A percentile compares a stretch with the other conserved stretches of the same genome.
These are phyloP conservation scores for Cyberlindnera maclurae DNA, from an alignment of 805 yeast species.

Conservation along the genomic window DNA sequence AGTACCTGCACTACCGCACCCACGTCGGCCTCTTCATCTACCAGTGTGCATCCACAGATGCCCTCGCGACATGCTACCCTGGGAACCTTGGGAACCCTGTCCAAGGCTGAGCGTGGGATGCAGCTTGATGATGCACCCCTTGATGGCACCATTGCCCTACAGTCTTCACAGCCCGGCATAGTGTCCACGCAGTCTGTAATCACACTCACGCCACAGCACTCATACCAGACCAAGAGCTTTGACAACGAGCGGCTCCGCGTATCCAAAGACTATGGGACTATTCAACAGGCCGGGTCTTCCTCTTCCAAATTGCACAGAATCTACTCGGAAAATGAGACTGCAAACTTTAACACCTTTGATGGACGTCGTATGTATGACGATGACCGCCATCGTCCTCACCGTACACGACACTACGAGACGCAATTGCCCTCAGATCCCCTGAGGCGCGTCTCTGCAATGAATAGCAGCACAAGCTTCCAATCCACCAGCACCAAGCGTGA, in stretches of 20 bases:
- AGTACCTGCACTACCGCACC: too few relatives aligned
- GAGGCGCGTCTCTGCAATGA: slow-evolving; percentile 15
- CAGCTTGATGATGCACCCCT: too few relatives aligned
- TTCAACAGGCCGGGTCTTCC: slow-evolving; percentile 9
- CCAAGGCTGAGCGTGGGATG: too few relatives aligned
- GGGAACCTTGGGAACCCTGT: too few relatives aligned
- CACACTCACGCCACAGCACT: background rate
- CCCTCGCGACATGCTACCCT: too few relatives aligned
- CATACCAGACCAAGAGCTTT: background rate
- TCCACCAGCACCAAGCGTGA: slow-evolving; percentile 1
- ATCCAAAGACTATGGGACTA: slow-evolving; percentile 2
- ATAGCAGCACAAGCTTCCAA: background rate
- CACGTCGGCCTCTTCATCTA: too few relatives aligned
- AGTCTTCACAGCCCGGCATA: too few relatives aligned
- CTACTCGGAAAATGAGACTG: slow-evolving; percentile 59
- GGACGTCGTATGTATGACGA: slow-evolving; percentile 52
- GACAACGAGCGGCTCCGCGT: background rate
- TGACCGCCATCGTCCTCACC: slow-evolving; percentile 40
- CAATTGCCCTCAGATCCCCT: background rate
- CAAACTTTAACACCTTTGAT: slow-evolving; percentile 47
- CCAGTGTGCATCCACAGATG: too few relatives aligned
- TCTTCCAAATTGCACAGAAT: slow-evolving; percentile 38
- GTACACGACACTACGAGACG: slow-evolving; percentile 3
- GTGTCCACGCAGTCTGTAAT: background rate
- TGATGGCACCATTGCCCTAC: too few relatives aligned